Base-by-base conservation (phyloP, 2,329 filamentous ascomycete genomes). In the Drechslerella dactyloides region DNA sequence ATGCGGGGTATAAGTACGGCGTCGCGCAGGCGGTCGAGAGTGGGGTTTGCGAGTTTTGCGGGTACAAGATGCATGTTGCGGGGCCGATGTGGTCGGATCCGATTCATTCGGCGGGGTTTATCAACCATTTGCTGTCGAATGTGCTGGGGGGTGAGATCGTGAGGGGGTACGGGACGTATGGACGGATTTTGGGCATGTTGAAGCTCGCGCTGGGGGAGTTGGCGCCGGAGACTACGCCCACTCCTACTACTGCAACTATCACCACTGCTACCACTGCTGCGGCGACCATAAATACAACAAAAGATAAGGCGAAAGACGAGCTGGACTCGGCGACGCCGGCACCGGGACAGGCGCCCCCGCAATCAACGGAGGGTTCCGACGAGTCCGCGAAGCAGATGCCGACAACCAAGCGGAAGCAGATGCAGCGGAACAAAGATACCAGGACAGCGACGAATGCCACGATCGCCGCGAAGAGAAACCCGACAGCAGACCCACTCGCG, bases 41-140 rank as follows among this genome's bases (percentile, higher is more conserved):
- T 65, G 83, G 84, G 15, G 81, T 83, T 42, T 99, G 94, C 79
- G 84, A 87, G 69, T 91, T 97, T 79, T 99, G 94, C 78, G 90
- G 89, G 7, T 87, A 85, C 77, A 93, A 89, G 78, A 96, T 89
- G 80, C 94, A 97, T 79, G 59, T 74, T 13, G 89, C 87, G 2
- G 94, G 94, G 1, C 94, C 94, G 0, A 97, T 99, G 93, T 99
- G 93, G 82, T 93, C 86, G 35, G 94, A 94, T 0, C 90, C 89
- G 19, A 82, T 99, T 7, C 94, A 99, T 80, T 92, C 92, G 50
- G 84, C 87, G 5, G 85, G 87, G 1, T 99, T 97, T 77, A 87
- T 99, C 73, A 85, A 90, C 77, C 86, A 85, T 63, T 87, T 99
- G 23, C 83, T 99, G 15, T 85, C 87, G 48, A 85, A 89, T 65